phyloP scores from a whole-genome alignment of 805 yeast genomes.

The Helenozyma rhizophorensis region DNA sequence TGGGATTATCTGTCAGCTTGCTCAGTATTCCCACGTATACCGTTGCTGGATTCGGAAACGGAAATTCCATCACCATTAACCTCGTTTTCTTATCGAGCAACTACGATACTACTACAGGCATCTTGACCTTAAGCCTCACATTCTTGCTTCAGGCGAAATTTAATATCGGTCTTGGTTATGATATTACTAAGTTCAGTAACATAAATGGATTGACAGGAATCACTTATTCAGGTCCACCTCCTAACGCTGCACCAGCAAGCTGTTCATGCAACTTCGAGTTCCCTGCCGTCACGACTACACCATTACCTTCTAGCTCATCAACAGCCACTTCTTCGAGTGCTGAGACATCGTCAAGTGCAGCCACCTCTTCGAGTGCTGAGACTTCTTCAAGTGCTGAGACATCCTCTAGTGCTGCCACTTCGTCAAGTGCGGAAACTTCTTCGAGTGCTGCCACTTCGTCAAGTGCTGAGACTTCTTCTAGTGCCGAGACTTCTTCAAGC shows the following conservation, averaged over 20 bases:
- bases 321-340: not conserved
- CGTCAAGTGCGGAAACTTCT: too few relatives aligned
- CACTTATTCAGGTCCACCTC: slow-evolving; percentile 1
- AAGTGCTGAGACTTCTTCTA: too few relatives aligned
- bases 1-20: slow-evolving; percentile 1
- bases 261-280: not conserved
- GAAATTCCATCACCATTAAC: slow-evolving; percentile 1
- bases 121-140: slow-evolving; percentile 1
- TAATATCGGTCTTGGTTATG: slow-evolving; percentile 6
- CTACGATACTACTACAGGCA: not conserved
- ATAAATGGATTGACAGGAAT: not conserved
- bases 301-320: not conserved
- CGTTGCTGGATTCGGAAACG: slow-evolving; percentile 3
- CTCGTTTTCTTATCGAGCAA: not conserved
- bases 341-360: not conserved
- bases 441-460: too few relatives aligned
- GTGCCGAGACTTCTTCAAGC: too few relatives aligned
- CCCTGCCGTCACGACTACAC: slow-evolving; percentile 3
- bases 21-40: not conserved
- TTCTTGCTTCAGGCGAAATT: not conserved
- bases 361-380: too few relatives aligned
- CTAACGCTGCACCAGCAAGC: not conserved
- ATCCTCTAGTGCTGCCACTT: too few relatives aligned
- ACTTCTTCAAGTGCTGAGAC: too few relatives aligned
- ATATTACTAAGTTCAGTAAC: not conserved